Evolutionary conservation across 768 basidiomycete genomes (phyloP).

Genomic region (Termitomyces sp.): DNA sequence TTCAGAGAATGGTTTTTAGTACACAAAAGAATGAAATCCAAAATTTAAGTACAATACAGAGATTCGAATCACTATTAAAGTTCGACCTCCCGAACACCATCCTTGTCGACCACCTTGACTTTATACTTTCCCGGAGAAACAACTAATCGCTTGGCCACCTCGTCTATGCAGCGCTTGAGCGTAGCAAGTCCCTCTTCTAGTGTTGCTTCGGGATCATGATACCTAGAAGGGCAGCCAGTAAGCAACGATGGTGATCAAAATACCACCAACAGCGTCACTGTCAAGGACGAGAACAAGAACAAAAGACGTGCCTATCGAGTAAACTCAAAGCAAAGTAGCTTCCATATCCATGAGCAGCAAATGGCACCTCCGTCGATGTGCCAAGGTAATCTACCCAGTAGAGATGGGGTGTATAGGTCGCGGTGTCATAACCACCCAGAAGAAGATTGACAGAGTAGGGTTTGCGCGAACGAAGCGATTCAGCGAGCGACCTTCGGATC

Average conservation of each 20-base stretch:
- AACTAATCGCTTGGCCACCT: slow-evolving; percentile 79
- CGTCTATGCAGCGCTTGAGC: slow-evolving; percentile 80
- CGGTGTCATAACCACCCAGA: slow-evolving; percentile 86
- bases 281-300: neutral
- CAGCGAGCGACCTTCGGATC: slow-evolving; percentile 88
- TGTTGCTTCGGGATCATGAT: slow-evolving; percentile 84
- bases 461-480: slow-evolving; percentile 79
- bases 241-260: neutral
- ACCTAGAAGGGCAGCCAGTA: slow-evolving; percentile 36
- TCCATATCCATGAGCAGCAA: slow-evolving; percentile 94
- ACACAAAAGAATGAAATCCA: slow-evolving; percentile 6
- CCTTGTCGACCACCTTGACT: slow-evolving; percentile 89
- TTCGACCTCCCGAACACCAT: slow-evolving; percentile 80
- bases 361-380: slow-evolving; percentile 82
- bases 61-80: slow-evolving; percentile 31
- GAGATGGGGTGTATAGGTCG: slow-evolving; percentile 63
- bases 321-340: slow-evolving; percentile 89
- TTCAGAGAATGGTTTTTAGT: neutral
- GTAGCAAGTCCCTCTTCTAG: slow-evolving; percentile 83
- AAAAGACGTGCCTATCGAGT: slow-evolving; percentile 69
- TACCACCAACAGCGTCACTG: too few relatives aligned
- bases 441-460: slow-evolving; percentile 93
- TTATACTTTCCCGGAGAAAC: slow-evolving; percentile 80
- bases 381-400: slow-evolving; percentile 98
- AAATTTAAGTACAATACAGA: slow-evolving; percentile 9